phyloP scores from a whole-genome alignment of 2,329 filamentous ascomycete genomes.

The Trichoderma sp. region DNA sequence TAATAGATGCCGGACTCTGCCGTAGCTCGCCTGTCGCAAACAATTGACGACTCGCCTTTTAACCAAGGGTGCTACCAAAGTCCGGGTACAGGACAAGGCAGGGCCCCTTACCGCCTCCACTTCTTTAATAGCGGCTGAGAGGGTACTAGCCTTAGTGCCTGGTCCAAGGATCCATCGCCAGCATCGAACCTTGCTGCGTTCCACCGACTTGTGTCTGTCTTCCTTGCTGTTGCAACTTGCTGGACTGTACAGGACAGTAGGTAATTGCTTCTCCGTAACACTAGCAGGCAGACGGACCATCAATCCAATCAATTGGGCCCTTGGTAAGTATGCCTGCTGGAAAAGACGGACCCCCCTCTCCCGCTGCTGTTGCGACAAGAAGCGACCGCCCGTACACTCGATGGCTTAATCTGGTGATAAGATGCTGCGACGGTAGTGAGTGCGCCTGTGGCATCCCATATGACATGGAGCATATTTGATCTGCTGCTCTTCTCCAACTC shows the following conservation, averaged over 20 bases:
- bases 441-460: background rate
- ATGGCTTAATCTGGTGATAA: background rate
- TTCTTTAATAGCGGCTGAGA: background rate
- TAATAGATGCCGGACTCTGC: background rate
- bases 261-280: background rate
- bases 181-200: background rate
- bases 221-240: background rate
- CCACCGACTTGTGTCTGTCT: background rate
- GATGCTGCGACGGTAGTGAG: background rate
- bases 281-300: background rate
- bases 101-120: background rate
- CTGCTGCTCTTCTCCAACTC: background rate
- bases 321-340: background rate
- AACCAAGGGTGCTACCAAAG: background rate
- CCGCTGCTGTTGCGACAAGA: background rate
- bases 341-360: background rate
- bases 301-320: background rate
- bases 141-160: background rate
- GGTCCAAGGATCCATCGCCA: background rate
- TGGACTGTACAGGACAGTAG: background rate
- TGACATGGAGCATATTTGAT: background rate
- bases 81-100: background rate
- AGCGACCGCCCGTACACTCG: background rate
- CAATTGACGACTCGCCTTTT: background rate
- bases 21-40: conserved; percentile 14